Evolutionary conservation across 2,329 filamentous ascomycete genomes (phyloP).

Genomic region (Pseudogymnoascus sp.): DNA sequence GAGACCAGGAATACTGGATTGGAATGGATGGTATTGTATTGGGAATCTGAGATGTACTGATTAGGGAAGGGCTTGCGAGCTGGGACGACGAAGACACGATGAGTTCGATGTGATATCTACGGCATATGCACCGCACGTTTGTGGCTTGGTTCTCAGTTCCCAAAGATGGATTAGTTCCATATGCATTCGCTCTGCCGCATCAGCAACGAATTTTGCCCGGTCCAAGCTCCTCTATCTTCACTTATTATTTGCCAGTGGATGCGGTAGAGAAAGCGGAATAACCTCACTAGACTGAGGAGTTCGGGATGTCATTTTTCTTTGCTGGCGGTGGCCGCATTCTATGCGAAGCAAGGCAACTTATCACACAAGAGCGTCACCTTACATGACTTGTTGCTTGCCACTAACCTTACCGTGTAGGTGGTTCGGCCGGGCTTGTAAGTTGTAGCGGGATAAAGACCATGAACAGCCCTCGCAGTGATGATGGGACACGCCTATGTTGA

Average conservation of each 20-base stretch:
- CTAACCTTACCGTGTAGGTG: not conserved
- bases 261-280: not conserved
- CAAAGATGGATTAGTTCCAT: not conserved
- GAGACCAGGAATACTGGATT: not conserved
- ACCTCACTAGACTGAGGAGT: not conserved
- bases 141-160: not conserved
- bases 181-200: not conserved
- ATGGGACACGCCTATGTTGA: not conserved
- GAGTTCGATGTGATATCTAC: not conserved
- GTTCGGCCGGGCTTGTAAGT: not conserved
- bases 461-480: not conserved
- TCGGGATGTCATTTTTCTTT: not conserved
- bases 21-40: not conserved
- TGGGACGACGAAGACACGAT: not conserved
- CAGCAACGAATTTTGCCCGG: not conserved
- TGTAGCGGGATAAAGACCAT: not conserved
- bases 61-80: not conserved
- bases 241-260: not conserved
- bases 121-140: not conserved
- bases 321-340: not conserved
- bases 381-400: not conserved
- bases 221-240: not conserved
- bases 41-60: not conserved
- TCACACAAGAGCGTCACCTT: not conserved
- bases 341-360: not conserved